Conservation (phyloP, 257 asterid genomes). For the Eustoma russellianum region DNA sequence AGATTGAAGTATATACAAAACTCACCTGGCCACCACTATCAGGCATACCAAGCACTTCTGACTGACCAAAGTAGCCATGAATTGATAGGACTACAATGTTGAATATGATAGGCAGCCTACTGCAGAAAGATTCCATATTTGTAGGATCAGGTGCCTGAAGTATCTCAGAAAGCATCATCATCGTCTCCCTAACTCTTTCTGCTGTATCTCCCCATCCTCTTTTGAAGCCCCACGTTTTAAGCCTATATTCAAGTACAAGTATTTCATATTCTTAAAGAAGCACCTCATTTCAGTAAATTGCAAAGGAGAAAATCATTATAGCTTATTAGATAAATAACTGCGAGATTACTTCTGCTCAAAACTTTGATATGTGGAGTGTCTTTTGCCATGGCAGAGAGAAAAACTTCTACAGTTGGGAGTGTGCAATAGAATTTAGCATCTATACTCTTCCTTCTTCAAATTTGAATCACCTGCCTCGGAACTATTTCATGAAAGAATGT, state of each 20-base stretch:
- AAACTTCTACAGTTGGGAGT: conserved; percentile 33
- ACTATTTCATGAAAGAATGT: too few species aligned
- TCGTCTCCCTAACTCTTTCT: conserved; percentile 51
- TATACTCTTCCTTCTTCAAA: too few species aligned
- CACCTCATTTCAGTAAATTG: background rate
- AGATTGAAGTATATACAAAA: background rate
- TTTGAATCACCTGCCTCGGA: too few species aligned
- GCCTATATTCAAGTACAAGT: conserved; percentile 28
- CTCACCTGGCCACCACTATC: conserved; percentile 85
- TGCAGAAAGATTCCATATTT: conserved; percentile 44
- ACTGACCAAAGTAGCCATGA: conserved; percentile 88
- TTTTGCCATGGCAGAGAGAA: conserved; percentile 41
- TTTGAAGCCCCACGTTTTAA: conserved; percentile 68
- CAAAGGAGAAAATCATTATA: background rate
- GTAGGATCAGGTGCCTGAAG: conserved; percentile 74
- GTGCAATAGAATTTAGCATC: too few species aligned
- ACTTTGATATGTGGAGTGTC: conserved; percentile 46
- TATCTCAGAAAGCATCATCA: conserved; percentile 59
- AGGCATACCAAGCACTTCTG: conserved; percentile 79
- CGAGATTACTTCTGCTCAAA: conserved; percentile 49
- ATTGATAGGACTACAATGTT: conserved; percentile 64
- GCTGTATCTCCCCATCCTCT: conserved; percentile 79
- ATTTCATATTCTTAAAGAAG: conserved; percentile 1
- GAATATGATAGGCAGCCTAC: conserved; percentile 54
- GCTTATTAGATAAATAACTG: background rate